Evolutionary conservation across 176 grass and related monocot species (phyloP), one percentile per base, ranked within the genome.

Genomic region (Carex cristatella): DNA sequence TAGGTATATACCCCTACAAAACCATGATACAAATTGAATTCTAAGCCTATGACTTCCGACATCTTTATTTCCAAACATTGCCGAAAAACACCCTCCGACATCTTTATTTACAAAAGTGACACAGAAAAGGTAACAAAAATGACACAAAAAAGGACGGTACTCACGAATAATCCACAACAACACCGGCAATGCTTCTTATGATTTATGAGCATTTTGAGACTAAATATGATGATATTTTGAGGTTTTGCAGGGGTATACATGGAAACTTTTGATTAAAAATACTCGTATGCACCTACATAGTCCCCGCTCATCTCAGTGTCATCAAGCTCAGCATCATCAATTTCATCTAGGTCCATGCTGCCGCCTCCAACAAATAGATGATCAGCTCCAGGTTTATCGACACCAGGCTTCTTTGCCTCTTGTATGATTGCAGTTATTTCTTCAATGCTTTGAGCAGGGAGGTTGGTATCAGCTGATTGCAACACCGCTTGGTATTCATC

Each of bases 311-410:
- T 91, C 49, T 95, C 96, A 4, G 94, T 18, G 60, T 95, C 93
- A 7, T 98, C 96, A 2, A 89, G 81, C 49, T 99, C 93, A 4
- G 90, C 87, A 0, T 83, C 86, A 2, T 99, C 96, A 0, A 99
- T 64, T 68, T 99, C 96, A 1, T 99, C 93, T 1, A 99, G 88
- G 37, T 95, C 93, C 90, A 95, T 85, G 86, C 93, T 99, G 57
- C 93, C 93, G 7, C 85, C 85, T 8, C 62, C 85, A 19, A 84
- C 74, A 37, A 84, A 90, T 2, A 90, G 80, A 11, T 90, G 80
- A 11, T 90, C 96, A 0, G 90, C 86, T 88, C 0, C 90, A 90
- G 92, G 78, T 87, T 83, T 0, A 87, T 81, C 90, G 0, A 85
- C 88, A 0, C 84, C 86, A 1, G 89, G 84, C 57, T 78, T 94